Percentiles rank a stretch among this genome's conserved stretches.
These are phyloP conservation scores for Trametes cubensis DNA, from an alignment of 768 basidiomycete species.

Conservation along the genomic window DNA sequence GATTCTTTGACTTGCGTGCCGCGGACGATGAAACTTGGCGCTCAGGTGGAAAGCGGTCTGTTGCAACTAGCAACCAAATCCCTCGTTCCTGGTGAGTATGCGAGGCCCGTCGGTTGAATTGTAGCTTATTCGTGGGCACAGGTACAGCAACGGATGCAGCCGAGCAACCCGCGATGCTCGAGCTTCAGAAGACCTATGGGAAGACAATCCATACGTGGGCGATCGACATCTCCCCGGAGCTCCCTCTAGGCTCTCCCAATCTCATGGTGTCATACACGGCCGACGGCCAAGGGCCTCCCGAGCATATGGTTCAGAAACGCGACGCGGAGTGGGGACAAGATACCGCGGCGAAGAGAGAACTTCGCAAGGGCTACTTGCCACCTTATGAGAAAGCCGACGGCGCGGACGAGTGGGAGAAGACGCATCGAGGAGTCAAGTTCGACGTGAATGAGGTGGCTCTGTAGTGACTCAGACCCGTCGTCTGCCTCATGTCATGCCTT, in stretches of 20 bases:
- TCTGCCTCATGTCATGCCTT: too few relatives aligned
- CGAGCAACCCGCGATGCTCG: conserved; percentile 45
- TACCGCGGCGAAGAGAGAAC: conserved; percentile 38
- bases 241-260: conserved; percentile 49
- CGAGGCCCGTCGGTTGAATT: too few relatives aligned
- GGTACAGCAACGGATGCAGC: conserved; percentile 38
- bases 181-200: conserved; percentile 51
- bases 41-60: conserved; percentile 38
- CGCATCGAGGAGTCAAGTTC: conserved; percentile 39
- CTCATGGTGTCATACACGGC: conserved; percentile 50
- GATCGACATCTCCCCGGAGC: conserved; percentile 41
- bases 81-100: conserved; percentile 30
- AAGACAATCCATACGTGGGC: conserved; percentile 48
- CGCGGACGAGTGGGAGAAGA: conserved; percentile 44
- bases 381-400: conserved; percentile 40
- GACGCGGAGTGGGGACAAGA: conserved; percentile 40
- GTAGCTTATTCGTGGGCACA: background rate
- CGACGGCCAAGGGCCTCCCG: conserved; percentile 38
- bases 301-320: conserved; percentile 35
- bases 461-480: background rate
- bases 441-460: conserved; percentile 30
- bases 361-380: conserved; percentile 42
- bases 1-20: background rate
- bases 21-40: background rate
- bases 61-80: conserved; percentile 38